Base-by-base conservation (phyloP, 2,329 filamentous ascomycete genomes). In the Tricladium varicosporioides region DNA sequence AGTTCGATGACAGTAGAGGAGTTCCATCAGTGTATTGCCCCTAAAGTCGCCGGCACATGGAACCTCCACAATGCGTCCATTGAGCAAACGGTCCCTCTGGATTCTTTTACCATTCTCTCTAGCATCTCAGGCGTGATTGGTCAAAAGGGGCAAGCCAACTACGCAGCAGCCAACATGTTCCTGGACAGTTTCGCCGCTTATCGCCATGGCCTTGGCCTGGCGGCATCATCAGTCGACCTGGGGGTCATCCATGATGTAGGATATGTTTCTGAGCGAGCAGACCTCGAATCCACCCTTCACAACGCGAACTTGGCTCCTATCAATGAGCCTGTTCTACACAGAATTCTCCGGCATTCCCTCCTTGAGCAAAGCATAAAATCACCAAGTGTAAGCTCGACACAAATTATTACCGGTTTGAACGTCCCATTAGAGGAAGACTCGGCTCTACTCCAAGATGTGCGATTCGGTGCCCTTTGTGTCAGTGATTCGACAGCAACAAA, bases 81-180 rank as follows among this genome's bases (percentile, higher is more conserved):
- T 13, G 19, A 22, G 13, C 67, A 72, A 58, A 31, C 15, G 19
- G 10, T 49, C 65, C 69, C 22, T 27, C 5, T 77, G 5, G 72
- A 74, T 36, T 77, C 76, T 59, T 76, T 77, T 62, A 63, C 75
- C 40, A 54, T 73, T 46, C 62, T 76, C 5, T 74, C 72, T 1
- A 75, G 73, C 0, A 60, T 73, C 22, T 66, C 65, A 31, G 70
- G 71, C 0, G 61, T 75, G 2, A 22, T 71, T 0, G 74, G 75
- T 0, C 68, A 68, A 10, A 64, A 62, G 0, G 67, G 65, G 0
- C 73, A 76, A 44, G 60, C 79, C 5, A 78, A 80, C 2, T 85
- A 85, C 64, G 72, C 75, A 2, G 76, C 78, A 0, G 79, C 74
- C 31, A 81, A 81, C 63, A 73, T 73, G 42, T 81, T 76, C 69